These are phyloP conservation scores for Hanseniaspora uvarum DNA, from an alignment of 1,139 yeast genomes.

Conservation along the genomic window DNA sequence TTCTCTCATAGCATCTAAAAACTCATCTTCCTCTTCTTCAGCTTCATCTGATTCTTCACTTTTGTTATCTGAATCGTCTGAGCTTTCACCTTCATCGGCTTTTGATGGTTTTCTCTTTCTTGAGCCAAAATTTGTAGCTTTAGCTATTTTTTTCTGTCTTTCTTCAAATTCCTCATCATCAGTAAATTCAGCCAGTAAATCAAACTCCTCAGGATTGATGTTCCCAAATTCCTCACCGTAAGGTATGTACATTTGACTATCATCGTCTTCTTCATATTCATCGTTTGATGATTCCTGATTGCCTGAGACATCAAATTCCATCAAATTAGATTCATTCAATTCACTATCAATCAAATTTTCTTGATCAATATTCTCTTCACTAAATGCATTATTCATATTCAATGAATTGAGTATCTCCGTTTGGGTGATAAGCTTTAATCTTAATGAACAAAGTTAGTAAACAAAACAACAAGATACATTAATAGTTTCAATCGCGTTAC, in stretches of 20 bases:
- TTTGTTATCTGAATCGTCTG: not conserved
- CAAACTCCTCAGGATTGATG: conserved; percentile 23
- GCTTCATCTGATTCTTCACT: not conserved
- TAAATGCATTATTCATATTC: not conserved
- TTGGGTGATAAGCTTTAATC: not conserved
- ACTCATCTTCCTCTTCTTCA: conserved; percentile 34
- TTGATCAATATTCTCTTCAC: not conserved
- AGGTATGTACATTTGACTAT: conserved; percentile 18
- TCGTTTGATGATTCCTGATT: conserved; percentile 23
- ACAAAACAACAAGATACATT: too few species aligned
- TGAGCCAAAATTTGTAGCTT: not conserved
- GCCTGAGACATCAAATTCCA: conserved; percentile 24
- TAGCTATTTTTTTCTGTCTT: conserved; percentile 1
- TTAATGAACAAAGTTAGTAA: too few species aligned
- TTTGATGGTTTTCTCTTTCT: conserved; percentile 9
- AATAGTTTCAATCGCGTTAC: not conserved
- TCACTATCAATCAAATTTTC: conserved; percentile 24
- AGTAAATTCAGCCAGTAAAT: conserved; percentile 32
- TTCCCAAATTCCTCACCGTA: conserved; percentile 23
- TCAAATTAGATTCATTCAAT: conserved; percentile 23
- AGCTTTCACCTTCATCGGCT: not conserved
- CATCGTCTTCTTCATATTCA: conserved; percentile 21
- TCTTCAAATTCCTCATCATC: conserved; percentile 26
- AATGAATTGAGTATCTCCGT: not conserved
- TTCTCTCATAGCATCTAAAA: conserved; percentile 53